Base-by-base conservation (phyloP, 257 asterid genomes). In the Penstemon newberryi region DNA sequence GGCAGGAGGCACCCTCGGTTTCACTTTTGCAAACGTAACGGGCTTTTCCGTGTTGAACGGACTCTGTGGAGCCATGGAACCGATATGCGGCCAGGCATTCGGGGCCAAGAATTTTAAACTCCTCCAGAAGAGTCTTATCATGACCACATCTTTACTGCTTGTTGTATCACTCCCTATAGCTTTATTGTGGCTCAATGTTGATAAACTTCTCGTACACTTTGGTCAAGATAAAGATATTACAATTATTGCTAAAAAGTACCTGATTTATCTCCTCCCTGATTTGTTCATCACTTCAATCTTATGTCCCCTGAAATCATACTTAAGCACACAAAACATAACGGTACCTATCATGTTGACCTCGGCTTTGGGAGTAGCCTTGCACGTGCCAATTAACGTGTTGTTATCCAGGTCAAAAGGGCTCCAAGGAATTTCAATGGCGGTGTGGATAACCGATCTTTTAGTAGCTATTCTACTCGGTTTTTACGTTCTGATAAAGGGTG, bases 61-160 rank as follows among this genome's bases (percentile, higher is more conserved):
- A 0, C 87, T 93, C 7, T 78, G 81, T 61, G 86, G 69, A n/a
- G 96, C 95, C 25, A 86, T 93, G 95, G 97, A 87, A 66, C 99
- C 96, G 4, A 84, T 93, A n/a, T 88, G 96, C 70, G 97, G 99
- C 50, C 99, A 90, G 55, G 99, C 97, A 0, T 87, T 76, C 42
- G 99, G 99, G 1, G 96, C 96, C 62, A 84, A 78, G 69, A 90
- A 93, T 56, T 81, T 77, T 38, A 86, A 79, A 82, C 90, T 93
- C 70, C 92, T 90, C 38, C 96, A 90, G 59, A 87, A 83, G 69
- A 88, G 95, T 8, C 91, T 93, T 37, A 42, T 82, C 75, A 90
- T 88, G 96, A 70, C 89, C 3, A 73, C 77, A 15, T 63, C 49
- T 41, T 65, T 90, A 15, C 82, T 88, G 6, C 76, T 90, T 1